Base-by-base conservation (phyloP, 1,284 basidiomycete species). In the Rhizopogon parksii region DNA sequence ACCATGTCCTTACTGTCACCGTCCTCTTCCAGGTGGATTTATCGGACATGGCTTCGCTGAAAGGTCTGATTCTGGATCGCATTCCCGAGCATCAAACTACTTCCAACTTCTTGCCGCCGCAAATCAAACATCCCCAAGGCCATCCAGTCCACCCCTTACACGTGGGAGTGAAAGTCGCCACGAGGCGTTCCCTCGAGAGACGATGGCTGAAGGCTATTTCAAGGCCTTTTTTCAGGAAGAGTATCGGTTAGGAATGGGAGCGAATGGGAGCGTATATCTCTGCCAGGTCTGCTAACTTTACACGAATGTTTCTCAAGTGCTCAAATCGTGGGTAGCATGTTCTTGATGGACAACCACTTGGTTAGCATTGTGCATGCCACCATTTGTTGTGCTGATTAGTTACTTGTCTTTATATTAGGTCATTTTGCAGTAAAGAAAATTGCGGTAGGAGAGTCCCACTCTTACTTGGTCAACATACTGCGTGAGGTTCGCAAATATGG, bases 351-450 rank as follows among this genome's bases (percentile, higher is more conserved):
- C 91, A 91, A 63, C 72, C 79, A 27, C 75, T 92, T 9, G 87
- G 87, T 79, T 12, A 49, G 8, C 62, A 65, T 50, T 40, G 39
- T 50, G 55, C 43, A 48, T 42, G 11, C 24, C 40, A 48, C 46
- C 19, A 3, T 34, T 45, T 8, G 42, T 36, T 4, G 47, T 7
- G 52, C 14, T 47, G 12, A 47, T 5, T 8, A 2, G 9, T 32
- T 49, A 46, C 46, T 58, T 56, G 55, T 64, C 38, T 40, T 19
- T 53, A 30, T 25, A 61, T 48, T 50, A 83, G 86, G 85, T 27
- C 81, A 83, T 59, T 94, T 93, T 63, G 94, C 94, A 0, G 89
- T 97, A 47, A 97, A 97, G 72, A 96, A 95, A 67, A 91, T 97
- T 34, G 92, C 93, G 0, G 88, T 97, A 0, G 93, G 94, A 32